These are phyloP conservation scores for Creolimax fragrantissima DNA, from an alignment of 78 protist species.

Conservation along the genomic window DNA sequence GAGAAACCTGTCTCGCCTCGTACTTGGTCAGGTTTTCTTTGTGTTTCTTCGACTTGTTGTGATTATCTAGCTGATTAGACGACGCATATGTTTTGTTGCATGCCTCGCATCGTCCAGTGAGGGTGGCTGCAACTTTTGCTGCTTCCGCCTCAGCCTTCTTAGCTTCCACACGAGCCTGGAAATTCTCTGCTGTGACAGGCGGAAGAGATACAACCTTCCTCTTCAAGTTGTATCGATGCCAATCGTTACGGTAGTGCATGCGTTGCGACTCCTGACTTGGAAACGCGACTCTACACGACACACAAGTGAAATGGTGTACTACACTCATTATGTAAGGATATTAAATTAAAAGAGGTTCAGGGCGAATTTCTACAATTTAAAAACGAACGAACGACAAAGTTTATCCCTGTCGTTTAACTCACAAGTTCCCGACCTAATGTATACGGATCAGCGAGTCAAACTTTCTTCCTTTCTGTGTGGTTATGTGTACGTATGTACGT, in stretches of 20 bases:
- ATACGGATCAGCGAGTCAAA: no score
- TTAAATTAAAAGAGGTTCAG: no score
- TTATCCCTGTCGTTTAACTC: no score
- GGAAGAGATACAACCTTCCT: constrained; percentile 60
- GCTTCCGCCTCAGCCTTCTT: not conserved
- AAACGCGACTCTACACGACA: constrained; percentile 16
- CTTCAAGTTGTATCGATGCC: constrained; percentile 71
- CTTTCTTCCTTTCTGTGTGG: no score
- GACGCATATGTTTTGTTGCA: not conserved
- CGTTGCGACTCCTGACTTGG: constrained; percentile 33
- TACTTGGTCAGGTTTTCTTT: constrained; percentile 19
- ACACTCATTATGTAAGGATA: not conserved
- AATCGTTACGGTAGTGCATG: constrained; percentile 60
- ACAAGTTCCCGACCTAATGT: no score
- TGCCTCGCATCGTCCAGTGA: not conserved
- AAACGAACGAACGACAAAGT: not conserved
- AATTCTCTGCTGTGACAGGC: constrained; percentile 44
- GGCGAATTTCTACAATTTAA: not conserved
- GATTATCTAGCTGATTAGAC: constrained; percentile 36
- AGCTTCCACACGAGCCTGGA: constrained; percentile 19
- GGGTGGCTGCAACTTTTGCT: not conserved
- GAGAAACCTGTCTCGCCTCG: not conserved
- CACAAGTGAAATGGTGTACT: not conserved
- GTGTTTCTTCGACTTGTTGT: constrained; percentile 61
- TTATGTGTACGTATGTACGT: no score